Percentiles rank a stretch among this genome's conserved stretches.
Conservation (phyloP, 805 yeast genomes). For the Wickerhamiella australiensis region DNA sequence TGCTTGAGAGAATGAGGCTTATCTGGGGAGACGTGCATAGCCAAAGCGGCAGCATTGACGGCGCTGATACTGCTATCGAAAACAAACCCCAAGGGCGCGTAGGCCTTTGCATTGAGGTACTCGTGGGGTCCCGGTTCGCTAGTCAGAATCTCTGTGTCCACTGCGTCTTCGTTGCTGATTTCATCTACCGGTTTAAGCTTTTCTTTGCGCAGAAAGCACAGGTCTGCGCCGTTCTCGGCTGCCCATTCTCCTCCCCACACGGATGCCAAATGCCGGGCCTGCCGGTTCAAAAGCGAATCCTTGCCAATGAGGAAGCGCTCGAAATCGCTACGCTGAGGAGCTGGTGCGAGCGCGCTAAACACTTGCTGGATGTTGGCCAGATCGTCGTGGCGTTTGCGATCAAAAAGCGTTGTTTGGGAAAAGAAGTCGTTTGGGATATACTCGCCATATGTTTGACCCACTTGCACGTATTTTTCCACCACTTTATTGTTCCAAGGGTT, state of each 20-base stretch:
- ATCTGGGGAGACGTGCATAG: background rate
- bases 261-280: slow-evolving; percentile 8
- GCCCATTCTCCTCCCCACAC: slow-evolving; percentile 12
- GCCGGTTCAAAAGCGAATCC: background rate
- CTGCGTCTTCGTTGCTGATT: slow-evolving; percentile 7
- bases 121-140: slow-evolving; percentile 15
- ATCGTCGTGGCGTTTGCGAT: background rate
- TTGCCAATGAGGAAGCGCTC: background rate
- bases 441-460: background rate
- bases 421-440: background rate
- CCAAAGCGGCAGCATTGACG: slow-evolving; percentile 16
- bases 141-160: slow-evolving; percentile 11
- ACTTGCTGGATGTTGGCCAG: background rate
- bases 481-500: slow-evolving; percentile 8
- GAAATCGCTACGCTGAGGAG: background rate
- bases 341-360: background rate
- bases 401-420: background rate
- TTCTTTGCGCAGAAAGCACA: slow-evolving; percentile 12
- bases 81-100: slow-evolving; percentile 18
- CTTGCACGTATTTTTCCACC: background rate
- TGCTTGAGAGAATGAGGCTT: background rate
- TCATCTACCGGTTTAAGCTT: slow-evolving; percentile 4
- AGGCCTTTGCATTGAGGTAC: slow-evolving; percentile 12
- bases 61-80: slow-evolving; percentile 19
- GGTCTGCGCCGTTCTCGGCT: background rate